Evolutionary conservation across 768 basidiomycete genomes (phyloP), one percentile per base, ranked within the genome.

Genomic region (Russula earlei): DNA sequence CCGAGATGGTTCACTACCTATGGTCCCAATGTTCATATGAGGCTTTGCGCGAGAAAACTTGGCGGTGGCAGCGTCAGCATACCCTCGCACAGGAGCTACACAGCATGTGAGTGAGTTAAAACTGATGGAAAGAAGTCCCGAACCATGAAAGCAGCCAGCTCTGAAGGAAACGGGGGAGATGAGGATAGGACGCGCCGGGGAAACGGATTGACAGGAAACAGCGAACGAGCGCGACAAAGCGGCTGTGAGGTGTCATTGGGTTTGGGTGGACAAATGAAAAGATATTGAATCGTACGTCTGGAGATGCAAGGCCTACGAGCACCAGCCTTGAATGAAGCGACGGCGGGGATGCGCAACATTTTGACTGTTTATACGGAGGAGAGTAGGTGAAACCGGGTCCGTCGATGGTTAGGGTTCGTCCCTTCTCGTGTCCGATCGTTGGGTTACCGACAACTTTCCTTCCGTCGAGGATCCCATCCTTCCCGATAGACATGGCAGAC

Each of bases 21-120:
- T 93, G 49, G 91, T 93, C 62, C 91, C 91, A 66, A 95, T 89
- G 77, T 95, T 95, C 87, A 95, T 85, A 68, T 94, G 91, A 52
- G 90, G 87, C 69, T 92, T 92, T 17, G 73, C 72, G 38, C 90
- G 85, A 43, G 82, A 77, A 72, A 80, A 92, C 64, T 78, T 79
- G 40, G 63, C 45, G 20, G 31, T 17, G 5, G 69, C 67, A 44
- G 73, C 72, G 60, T 91, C 90, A 46, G 89, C 89, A 72, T 91
- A 91, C 19, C 84, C 78, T 67, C 89, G 80, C 62, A 77, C 73
- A 55, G 73, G 65, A 52, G 74, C 83, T 84, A 51, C 20, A 37
- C 14, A n/a, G 43, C 20, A 10, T 3, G 31, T 37, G 9, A 55
- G 47, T 6, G 11, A 34, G 14, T 25, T 24, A 36, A 25, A n/a